Evolutionary conservation across 805 yeast species (phyloP).

Genomic region (Pichia scutulata): DNA sequence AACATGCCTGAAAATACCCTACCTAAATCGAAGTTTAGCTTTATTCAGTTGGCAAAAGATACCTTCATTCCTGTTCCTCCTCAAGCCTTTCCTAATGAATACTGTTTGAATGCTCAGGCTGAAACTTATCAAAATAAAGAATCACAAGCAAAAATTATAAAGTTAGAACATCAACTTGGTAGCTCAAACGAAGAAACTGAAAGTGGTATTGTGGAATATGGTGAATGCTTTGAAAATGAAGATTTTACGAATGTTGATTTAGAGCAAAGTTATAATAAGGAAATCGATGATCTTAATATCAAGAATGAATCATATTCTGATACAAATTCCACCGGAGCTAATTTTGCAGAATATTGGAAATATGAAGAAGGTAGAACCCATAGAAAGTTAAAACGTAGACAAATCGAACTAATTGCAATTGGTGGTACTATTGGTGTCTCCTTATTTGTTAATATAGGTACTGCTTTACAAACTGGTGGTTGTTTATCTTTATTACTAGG

Average conservation of each 20-base stretch:
- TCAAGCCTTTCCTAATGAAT: background rate
- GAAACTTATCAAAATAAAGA: background rate
- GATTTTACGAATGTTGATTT: slow-evolving; percentile 1
- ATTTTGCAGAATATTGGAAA: background rate
- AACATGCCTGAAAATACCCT: background rate
- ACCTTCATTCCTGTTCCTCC: slow-evolving; percentile 15
- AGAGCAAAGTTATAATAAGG: background rate
- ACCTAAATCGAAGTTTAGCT: background rate
- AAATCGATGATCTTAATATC: background rate
- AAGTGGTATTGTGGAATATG: slow-evolving; percentile 5
- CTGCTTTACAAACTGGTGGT: slow-evolving; percentile 33
- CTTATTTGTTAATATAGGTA: slow-evolving; percentile 37
- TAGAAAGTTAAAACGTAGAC: slow-evolving; percentile 47
- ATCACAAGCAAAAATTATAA: background rate
- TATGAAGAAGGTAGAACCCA: slow-evolving; percentile 14
- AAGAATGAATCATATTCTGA: background rate
- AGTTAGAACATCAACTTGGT: background rate
- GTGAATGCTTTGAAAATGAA: slow-evolving; percentile 11
- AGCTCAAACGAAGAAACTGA: background rate
- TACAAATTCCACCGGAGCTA: background rate
- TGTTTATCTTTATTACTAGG: slow-evolving; percentile 34
- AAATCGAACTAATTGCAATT: slow-evolving; percentile 67
- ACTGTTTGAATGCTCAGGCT: slow-evolving; percentile 9
- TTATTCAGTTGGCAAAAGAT: slow-evolving; percentile 6
- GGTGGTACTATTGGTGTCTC: slow-evolving; percentile 46